phyloP scores from a whole-genome alignment of 441 rosid species.

The Gossypium schwendimanii region DNA sequence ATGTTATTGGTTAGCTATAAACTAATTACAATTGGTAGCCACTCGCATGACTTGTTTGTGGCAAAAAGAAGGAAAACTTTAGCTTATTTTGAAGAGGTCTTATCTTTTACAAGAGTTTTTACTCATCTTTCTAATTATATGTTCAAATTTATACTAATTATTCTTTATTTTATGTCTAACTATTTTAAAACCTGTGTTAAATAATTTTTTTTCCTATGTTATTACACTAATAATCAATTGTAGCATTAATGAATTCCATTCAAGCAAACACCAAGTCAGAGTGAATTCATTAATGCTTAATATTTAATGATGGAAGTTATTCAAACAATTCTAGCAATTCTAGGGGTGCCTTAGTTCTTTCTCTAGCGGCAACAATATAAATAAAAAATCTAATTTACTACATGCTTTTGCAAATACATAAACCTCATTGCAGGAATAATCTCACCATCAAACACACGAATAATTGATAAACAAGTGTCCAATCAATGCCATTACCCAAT shows the following conservation, averaged over 20 bases:
- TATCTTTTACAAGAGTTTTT: too few relatives aligned
- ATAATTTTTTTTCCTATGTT: too few relatives aligned
- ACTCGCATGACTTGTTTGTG: too few relatives aligned
- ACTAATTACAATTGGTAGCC: too few relatives aligned
- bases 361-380: neutral
- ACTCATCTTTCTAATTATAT: too few relatives aligned
- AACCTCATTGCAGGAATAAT: neutral
- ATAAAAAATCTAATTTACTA: neutral
- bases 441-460: neutral
- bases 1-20: too few relatives aligned
- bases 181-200: too few relatives aligned
- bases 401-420: neutral
- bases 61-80: too few relatives aligned
- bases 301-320: neutral
- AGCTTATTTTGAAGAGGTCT: too few relatives aligned
- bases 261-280: neutral
- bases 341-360: neutral
- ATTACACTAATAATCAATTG: too few relatives aligned
- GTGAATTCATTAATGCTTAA: neutral
- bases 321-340: neutral
- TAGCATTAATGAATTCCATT: neutral
- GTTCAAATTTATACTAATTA: too few relatives aligned
- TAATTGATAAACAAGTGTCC: neutral
- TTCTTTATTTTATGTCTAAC: too few relatives aligned
- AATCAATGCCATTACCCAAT: neutral